A percentile compares a stretch with the other conserved stretches of the same genome.
Conservation (phyloP, 2,329 filamentous ascomycete species). For the Aspergillus persii region DNA sequence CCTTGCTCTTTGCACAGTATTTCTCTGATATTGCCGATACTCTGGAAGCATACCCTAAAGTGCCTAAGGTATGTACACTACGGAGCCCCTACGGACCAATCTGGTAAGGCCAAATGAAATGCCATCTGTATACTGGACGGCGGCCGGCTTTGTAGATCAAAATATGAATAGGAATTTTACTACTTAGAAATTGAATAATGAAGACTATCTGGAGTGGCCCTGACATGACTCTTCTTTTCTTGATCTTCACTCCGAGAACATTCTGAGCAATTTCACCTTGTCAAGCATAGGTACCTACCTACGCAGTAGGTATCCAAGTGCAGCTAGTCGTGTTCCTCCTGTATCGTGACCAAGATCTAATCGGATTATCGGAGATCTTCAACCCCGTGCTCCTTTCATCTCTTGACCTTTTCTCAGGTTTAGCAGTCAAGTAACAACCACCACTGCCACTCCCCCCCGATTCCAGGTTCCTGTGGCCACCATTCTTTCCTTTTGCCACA, state of each 20-base stretch:
- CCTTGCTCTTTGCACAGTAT: background rate
- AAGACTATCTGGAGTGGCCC: too few species aligned
- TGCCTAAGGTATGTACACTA: background rate
- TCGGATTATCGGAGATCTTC: background rate
- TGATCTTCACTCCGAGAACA: background rate
- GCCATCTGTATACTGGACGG: background rate
- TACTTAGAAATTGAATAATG: too few species aligned
- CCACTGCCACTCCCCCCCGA: background rate
- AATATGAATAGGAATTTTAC: background rate
- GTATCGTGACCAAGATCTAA: background rate
- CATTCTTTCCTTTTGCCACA: background rate
- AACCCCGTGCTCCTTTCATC: background rate
- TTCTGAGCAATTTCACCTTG: background rate
- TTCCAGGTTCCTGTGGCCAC: background rate
- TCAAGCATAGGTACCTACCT: background rate
- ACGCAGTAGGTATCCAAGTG: background rate
- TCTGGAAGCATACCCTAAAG: background rate
- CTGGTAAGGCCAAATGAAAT: slow-evolving; percentile 10
- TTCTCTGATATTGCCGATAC: background rate
- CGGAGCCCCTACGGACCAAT: slow-evolving; percentile 2
- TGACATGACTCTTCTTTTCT: background rate
- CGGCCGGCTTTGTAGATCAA: background rate
- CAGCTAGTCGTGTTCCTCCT: too few species aligned
- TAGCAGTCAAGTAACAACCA: background rate
- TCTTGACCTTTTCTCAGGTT: background rate